phyloP scores from a whole-genome alignment of 805 yeast genomes.

The Barnettozyma populi region DNA sequence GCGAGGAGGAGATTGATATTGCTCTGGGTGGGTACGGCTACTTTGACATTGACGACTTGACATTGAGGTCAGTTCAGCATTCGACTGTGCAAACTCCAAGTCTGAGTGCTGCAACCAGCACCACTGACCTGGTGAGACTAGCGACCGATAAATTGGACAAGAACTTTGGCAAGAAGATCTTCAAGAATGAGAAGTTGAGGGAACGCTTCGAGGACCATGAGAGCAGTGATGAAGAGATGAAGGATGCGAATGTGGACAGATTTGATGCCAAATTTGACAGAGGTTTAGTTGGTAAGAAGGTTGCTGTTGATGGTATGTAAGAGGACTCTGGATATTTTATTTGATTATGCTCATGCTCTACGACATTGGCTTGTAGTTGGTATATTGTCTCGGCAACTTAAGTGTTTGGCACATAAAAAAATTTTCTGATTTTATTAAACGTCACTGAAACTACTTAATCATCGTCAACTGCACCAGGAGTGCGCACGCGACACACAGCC shows the following conservation, averaged over 20 bases:
- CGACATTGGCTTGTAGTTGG: neutral
- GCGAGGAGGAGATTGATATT: constrained; percentile 25
- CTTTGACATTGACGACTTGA: constrained; percentile 66
- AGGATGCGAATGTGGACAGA: constrained; percentile 15
- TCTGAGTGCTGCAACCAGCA: constrained; percentile 13
- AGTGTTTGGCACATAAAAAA: neutral
- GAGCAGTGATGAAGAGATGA: constrained; percentile 1
- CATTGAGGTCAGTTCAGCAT: constrained; percentile 50
- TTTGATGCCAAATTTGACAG: constrained; percentile 37
- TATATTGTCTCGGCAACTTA: neutral
- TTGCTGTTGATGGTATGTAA: constrained; percentile 19
- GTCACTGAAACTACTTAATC: neutral
- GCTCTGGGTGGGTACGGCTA: constrained; percentile 75
- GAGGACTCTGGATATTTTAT: neutral
- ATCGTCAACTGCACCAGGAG: neutral
- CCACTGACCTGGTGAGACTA: constrained; percentile 8
- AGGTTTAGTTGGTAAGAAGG: constrained; percentile 35
- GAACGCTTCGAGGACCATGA: constrained; percentile 20
- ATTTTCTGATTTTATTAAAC: neutral
- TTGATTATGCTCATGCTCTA: neutral
- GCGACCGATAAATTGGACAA: constrained; percentile 15
- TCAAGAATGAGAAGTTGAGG: constrained; percentile 16
- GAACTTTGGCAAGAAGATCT: constrained; percentile 17
- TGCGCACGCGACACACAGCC: neutral
- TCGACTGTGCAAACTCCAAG: constrained; percentile 19